phyloP scores from a whole-genome alignment of 192 early-diverging fungal species.

The Coemansia pectinata region DNA sequence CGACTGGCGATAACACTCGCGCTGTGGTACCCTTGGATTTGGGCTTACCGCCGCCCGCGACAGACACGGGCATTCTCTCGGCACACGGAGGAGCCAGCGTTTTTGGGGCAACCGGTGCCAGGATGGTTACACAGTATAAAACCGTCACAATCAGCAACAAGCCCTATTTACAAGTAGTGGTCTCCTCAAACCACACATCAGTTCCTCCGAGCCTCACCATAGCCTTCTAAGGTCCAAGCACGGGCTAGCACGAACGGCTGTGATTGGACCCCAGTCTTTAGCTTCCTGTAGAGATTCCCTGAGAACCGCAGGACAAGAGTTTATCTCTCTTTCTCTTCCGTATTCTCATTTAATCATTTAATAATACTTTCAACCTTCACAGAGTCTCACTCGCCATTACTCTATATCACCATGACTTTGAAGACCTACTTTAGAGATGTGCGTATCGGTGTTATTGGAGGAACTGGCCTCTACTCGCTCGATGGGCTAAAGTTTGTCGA shows the following conservation, averaged over 20 bases:
- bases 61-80: not conserved
- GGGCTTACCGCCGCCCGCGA: constrained; percentile 6
- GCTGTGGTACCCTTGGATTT: constrained; percentile 18
- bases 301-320: not conserved
- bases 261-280: not conserved
- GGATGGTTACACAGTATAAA: constrained; percentile 19
- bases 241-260: not conserved
- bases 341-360: not conserved
- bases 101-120: not conserved
- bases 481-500: constrained; percentile 77
- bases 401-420: not conserved
- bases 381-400: not conserved
- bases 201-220: constrained; percentile 37
- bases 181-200: constrained; percentile 43
- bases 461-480: constrained; percentile 89
- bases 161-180: constrained; percentile 36
- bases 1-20: constrained; percentile 9
- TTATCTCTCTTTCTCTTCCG: not conserved
- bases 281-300: not conserved
- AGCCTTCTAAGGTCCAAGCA: not conserved
- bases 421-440: constrained; percentile 56
- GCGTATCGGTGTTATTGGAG: constrained; percentile 92
- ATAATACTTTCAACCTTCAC: not conserved
- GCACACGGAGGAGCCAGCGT: constrained; percentile 3
- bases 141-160: constrained; percentile 36